Conservation (phyloP, 371 early-diverging fungal species). For the Syncephalastrum monosporum region DNA sequence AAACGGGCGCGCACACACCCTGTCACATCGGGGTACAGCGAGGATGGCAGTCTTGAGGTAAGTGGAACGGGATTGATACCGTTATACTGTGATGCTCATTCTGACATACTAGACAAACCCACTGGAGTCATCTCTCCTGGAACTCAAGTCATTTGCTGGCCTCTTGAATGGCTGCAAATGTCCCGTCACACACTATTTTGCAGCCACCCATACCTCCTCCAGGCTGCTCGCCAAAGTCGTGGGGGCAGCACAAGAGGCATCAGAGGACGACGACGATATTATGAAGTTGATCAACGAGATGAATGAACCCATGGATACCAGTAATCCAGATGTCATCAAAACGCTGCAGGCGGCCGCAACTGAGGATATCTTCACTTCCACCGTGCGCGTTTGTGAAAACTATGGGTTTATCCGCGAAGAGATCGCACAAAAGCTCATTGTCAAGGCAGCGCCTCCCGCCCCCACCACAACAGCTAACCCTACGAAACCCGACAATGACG, state of each 20-base stretch:
- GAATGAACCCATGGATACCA: slow-evolving; percentile 25
- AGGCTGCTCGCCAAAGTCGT: slow-evolving; percentile 23
- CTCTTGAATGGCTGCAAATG: slow-evolving; percentile 46
- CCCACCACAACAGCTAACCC: too few relatives aligned
- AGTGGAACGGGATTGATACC: too few relatives aligned
- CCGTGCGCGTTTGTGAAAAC: slow-evolving; percentile 33
- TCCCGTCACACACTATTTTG: slow-evolving; percentile 29
- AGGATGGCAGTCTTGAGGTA: too few relatives aligned
- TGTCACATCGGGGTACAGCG: too few relatives aligned
- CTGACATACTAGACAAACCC: slow-evolving; percentile 28
- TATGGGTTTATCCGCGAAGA: slow-evolving; percentile 32
- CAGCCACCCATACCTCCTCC: slow-evolving; percentile 25
- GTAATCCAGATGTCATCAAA: slow-evolving; percentile 26
- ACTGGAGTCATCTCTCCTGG: slow-evolving; percentile 37
- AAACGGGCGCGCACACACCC: too few relatives aligned
- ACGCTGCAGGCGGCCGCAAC: slow-evolving; percentile 28
- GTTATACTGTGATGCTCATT: background rate
- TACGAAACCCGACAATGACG: slow-evolving; percentile 6
- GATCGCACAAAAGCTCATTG: slow-evolving; percentile 22
- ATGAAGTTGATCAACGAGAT: slow-evolving; percentile 45
- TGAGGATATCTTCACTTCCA: slow-evolving; percentile 36
- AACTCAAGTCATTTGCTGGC: slow-evolving; percentile 43
- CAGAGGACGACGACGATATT: slow-evolving; percentile 38
- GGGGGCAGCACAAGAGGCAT: slow-evolving; percentile 8
- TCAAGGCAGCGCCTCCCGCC: slow-evolving; percentile 2